Evolutionary conservation across 2,329 filamentous ascomycete genomes (phyloP), one percentile per base, ranked within the genome.

Genomic region (Raffaelea arxii): DNA sequence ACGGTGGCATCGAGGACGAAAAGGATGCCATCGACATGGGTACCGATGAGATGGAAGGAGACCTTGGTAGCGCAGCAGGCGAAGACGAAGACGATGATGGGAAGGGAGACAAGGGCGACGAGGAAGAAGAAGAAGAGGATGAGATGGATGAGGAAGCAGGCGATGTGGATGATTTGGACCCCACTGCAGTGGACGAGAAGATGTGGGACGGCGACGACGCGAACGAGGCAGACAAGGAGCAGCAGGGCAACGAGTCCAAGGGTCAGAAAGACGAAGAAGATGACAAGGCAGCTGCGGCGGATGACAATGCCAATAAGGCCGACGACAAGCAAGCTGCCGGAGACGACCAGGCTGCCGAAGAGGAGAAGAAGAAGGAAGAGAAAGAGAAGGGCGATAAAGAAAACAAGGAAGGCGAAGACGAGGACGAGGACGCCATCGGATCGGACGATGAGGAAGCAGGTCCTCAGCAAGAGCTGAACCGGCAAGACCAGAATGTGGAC

Each of bases 121-220:
- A 78, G 23, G 41, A 46, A 1, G 72, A 82, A 10, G 77, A 79
- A 25, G 77, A 80, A 38, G 76, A 81, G 25, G 70, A 83, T n/a
- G 83, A 87, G 10, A 82, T 94, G 60, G 89, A 96, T 53, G 90
- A 95, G 56, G 88, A 97, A 64, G 78, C 85, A 5, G 92, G 90
- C 1, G 85, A 89, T 57, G 89, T 97, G 11, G 87, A 96, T 65
- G 88, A 94, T 57, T 71, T 95, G 37, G 91, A 95, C 55, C 84
- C 88, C 12, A 85, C 81, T 16, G 86, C 91, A 19, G 85, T 97
- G 1, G 94, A 98, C 60, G 94, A 98, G 68, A 98, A 97, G 71
- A 89, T 97, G 77, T 98, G 92, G 92, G 90, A 98, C 64, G 90
- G 89, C 35, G 81, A 84, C 45, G 82, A 87, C 38, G 82, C 86